Evolutionary conservation across 176 grass and related monocot genomes (phyloP).

Genomic region (Urochloa ruziziensis): DNA sequence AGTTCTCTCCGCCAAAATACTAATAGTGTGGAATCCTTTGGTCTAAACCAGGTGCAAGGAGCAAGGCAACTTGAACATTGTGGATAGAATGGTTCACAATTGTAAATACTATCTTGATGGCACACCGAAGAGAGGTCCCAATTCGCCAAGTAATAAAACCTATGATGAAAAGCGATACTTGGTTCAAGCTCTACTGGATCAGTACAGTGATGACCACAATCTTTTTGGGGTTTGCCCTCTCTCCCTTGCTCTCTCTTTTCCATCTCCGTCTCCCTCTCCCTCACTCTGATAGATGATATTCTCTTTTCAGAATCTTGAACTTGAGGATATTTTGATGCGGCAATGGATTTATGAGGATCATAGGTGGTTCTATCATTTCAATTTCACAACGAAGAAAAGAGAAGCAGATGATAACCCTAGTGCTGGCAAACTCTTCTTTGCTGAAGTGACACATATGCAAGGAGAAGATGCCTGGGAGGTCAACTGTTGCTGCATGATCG

Average conservation of each 20-base stretch:
- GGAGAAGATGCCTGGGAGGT: neutral
- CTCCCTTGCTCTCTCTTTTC: neutral
- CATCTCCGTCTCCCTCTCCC: neutral
- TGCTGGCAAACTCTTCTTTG: neutral
- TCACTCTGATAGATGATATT: neutral
- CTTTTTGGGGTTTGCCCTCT: neutral
- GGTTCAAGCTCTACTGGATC: neutral
- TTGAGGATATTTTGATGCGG: neutral
- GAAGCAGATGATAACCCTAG: neutral
- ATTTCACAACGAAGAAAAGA: neutral
- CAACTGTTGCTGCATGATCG: slow-evolving; percentile 2
- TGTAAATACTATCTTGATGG: neutral
- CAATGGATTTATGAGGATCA: neutral
- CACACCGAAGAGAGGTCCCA: neutral
- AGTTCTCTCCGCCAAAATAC: too few species aligned
- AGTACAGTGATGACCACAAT: neutral
- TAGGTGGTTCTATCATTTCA: neutral
- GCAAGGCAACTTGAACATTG: neutral
- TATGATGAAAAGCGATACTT: neutral
- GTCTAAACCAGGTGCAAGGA: neutral
- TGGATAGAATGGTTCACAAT: too few species aligned
- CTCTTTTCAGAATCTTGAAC: slow-evolving; percentile 10
- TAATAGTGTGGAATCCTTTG: too few species aligned
- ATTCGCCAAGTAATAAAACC: neutral
- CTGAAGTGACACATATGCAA: neutral